phyloP scores from a whole-genome alignment of 2,329 filamentous ascomycete genomes.

The Ramichloridium luteum region DNA sequence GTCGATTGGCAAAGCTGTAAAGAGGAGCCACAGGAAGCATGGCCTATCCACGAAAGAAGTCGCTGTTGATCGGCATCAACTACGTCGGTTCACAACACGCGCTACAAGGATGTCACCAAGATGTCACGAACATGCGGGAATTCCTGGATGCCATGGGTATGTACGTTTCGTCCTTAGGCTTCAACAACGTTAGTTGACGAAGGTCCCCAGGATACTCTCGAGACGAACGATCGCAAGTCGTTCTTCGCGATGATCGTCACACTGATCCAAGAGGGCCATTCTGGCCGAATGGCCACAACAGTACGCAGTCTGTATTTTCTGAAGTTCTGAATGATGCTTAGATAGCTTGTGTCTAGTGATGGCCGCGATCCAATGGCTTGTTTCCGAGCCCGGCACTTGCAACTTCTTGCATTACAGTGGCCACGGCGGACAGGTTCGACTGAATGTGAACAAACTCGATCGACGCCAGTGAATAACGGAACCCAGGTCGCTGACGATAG shows the following conservation, averaged over 20 bases:
- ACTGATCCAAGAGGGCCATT: constrained; percentile 23
- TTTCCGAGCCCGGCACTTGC: constrained; percentile 39
- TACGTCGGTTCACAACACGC: constrained; percentile 33
- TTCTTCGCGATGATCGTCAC: constrained; percentile 30
- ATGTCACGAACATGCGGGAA: constrained; percentile 34
- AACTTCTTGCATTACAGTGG: constrained; percentile 49
- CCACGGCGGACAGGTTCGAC: constrained; percentile 43
- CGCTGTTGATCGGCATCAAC: constrained; percentile 44
- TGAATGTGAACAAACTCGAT: too few relatives aligned
- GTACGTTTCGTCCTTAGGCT: too few relatives aligned
- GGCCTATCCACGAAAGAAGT: constrained; percentile 28
- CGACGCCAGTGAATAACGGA: too few relatives aligned
- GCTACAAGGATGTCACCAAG: constrained; percentile 38
- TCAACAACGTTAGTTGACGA: too few relatives aligned
- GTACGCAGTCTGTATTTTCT: neutral
- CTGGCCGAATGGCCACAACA: constrained; percentile 23
- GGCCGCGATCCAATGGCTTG: constrained; percentile 47
- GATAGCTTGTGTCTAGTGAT: constrained; percentile 17
- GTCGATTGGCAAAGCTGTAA: too few relatives aligned
- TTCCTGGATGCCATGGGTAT: constrained; percentile 31
- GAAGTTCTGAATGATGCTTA: neutral
- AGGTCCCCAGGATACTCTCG: constrained; percentile 32
- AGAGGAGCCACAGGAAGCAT: too few relatives aligned
- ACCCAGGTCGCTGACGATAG: constrained; percentile 6
- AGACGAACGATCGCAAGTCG: constrained; percentile 31